phyloP scores from a whole-genome alignment of 176 grass and related monocot species.

The Oryza officinalis region DNA sequence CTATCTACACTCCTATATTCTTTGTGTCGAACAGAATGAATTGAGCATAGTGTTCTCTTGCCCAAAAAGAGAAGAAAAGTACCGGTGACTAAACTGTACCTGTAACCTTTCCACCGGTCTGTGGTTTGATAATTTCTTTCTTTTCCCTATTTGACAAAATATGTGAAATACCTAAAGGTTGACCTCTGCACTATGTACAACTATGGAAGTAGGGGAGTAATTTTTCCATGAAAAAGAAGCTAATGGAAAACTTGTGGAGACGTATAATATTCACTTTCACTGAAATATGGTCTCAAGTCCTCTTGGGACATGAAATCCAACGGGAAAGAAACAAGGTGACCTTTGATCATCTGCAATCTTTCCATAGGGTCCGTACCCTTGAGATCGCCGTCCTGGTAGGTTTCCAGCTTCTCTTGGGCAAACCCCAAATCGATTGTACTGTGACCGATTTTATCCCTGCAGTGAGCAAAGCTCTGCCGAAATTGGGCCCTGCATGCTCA shows the following conservation, averaged over 20 bases:
- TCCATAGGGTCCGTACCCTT: conserved; percentile 64
- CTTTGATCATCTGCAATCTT: conserved; percentile 65
- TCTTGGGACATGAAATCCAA: conserved; percentile 96
- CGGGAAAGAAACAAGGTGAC: conserved; percentile 90
- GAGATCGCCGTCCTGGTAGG: conserved; percentile 53
- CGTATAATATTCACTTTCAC: conserved; percentile 93
- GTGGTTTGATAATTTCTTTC: conserved; percentile 40
- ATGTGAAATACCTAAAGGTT: conserved; percentile 40
- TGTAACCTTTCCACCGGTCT: conserved; percentile 3
- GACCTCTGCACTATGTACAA: conserved; percentile 47
- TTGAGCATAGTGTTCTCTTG: conserved; percentile 4
- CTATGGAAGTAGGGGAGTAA: conserved; percentile 12
- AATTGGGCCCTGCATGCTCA: conserved; percentile 59
- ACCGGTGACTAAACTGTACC: conserved; percentile 23
- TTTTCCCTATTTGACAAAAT: conserved; percentile 33
- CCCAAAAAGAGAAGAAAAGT: not conserved
- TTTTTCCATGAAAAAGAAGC: conserved; percentile 21
- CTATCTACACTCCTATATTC: conserved; percentile 36
- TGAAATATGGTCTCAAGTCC: conserved; percentile 91
- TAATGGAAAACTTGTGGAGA: conserved; percentile 98
- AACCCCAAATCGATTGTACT: conserved; percentile 87
- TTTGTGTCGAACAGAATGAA: conserved; percentile 11
- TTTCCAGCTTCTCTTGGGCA: conserved; percentile 71
- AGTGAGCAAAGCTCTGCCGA: conserved; percentile 66
- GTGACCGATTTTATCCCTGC: conserved; percentile 84